Evolutionary conservation across 2,329 filamentous ascomycete genomes (phyloP), one percentile per base, ranked within the genome.

Genomic region (Fusarium tricinctum): DNA sequence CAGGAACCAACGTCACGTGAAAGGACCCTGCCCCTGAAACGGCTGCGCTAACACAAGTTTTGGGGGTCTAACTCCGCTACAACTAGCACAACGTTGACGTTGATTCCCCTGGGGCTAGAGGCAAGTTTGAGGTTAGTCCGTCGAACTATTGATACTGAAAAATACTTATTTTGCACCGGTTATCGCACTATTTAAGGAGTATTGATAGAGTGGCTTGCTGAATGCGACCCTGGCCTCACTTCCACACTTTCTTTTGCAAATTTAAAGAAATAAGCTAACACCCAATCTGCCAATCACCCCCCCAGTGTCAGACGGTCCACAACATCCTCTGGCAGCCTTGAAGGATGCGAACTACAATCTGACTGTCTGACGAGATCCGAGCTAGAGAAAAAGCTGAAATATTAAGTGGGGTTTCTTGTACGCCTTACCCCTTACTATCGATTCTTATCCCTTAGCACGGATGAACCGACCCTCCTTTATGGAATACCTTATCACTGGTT

Each of bases 371-470:
- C 35, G 35, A 17, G n/a, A n/a, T n/a, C 17, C n/a, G 17, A 17
- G 15, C 17, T n/a, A 38, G 9, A 17, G 9, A 38, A 38, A 38
- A 38, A n/a, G 35, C 35, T 33, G 35, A 64, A 64, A 64, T 64
- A 40, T 42, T 20, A 42, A 57, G 61, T 64, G 61, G 59, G 35
- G 61, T 52, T 44, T 30, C 9, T 39, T 30, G 22, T 57, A 59
- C 60, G 50, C 51, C 61, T 46, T 58, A 35, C 47, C 59, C 50
- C 38, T 54, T 38, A 35, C 58, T 62, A 62, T 57, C n/a, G 38
- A 57, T 32, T 48, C 30, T 30, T 28, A 32, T 56, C 48, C 61
- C 60, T 57, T 65, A 22, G 17, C 26, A 35, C 14, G 44, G 50
- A 38, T 62, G 40, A 62, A 46, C 35, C 14, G n/a, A 57, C 39